phyloP scores from a whole-genome alignment of 495 filamentous ascomycete species.

The Hypoxylon fuscum region DNA sequence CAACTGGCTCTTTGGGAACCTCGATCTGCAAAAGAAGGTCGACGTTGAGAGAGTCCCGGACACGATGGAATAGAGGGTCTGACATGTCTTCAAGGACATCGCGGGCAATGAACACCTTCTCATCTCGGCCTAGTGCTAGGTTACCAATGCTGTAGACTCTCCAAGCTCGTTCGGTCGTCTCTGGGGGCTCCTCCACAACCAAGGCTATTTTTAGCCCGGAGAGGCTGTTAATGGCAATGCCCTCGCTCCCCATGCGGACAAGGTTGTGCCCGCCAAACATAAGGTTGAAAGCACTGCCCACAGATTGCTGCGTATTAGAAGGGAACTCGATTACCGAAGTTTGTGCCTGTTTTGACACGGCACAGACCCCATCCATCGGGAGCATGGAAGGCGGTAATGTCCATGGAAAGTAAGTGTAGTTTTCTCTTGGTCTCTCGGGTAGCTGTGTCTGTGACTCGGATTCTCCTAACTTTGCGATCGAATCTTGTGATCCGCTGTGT shows the following conservation, averaged over 20 bases:
- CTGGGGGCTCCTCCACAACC: constrained; percentile 68
- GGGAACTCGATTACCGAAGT: constrained; percentile 87
- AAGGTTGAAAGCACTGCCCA: constrained; percentile 65
- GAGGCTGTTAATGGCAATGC: constrained; percentile 80
- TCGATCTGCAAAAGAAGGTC: constrained; percentile 64
- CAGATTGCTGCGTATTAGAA: constrained; percentile 64
- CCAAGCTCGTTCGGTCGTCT: constrained; percentile 58
- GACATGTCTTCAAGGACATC: constrained; percentile 77
- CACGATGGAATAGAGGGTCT: constrained; percentile 84
- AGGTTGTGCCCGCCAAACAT: constrained; percentile 58
- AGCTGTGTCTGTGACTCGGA: constrained; percentile 10
- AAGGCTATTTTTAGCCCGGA: constrained; percentile 81
- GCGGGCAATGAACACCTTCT: constrained; percentile 84
- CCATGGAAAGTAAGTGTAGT: constrained; percentile 92
- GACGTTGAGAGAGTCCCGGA: constrained; percentile 74
- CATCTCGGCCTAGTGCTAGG: constrained; percentile 84
- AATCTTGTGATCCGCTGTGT: constrained; percentile 57
- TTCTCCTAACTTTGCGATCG: constrained; percentile 10
- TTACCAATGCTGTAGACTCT: constrained; percentile 81
- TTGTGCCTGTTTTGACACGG: constrained; percentile 56
- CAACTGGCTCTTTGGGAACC: constrained; percentile 8
- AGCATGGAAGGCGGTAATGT: constrained; percentile 80
- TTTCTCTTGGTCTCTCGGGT: constrained; percentile 63
- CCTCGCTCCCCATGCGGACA: constrained; percentile 65
- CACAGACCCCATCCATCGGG: constrained; percentile 76